These are phyloP conservation scores for Stevia rebaudiana DNA, from an alignment of 140 eudicot species.

Conservation along the genomic window DNA sequence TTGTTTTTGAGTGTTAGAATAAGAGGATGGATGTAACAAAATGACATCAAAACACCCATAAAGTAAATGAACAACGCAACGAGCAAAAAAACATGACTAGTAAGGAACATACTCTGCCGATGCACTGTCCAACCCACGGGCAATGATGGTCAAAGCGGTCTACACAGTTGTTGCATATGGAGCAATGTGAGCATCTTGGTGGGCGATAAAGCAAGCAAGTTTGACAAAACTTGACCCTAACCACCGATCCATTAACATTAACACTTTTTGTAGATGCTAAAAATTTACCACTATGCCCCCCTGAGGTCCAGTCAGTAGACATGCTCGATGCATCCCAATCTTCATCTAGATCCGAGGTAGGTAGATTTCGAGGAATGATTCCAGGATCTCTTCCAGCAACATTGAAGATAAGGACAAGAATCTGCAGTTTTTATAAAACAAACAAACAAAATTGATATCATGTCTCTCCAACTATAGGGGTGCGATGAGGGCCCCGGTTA, in stretches of 20 bases:
- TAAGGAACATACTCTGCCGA: slow-evolving; percentile 47
- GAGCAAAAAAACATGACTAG: not conserved
- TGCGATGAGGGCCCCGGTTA: too few relatives aligned
- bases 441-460: too few relatives aligned
- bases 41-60: not conserved
- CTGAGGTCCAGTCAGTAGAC: slow-evolving; percentile 40
- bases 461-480: too few relatives aligned
- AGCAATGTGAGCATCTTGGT: slow-evolving; percentile 78
- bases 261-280: slow-evolving; percentile 53
- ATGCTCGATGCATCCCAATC: slow-evolving; percentile 42
- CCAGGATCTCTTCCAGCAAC: slow-evolving; percentile 71
- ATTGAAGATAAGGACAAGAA: slow-evolving; percentile 45
- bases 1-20: not conserved
- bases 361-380: slow-evolving; percentile 55
- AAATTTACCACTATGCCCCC: slow-evolving; percentile 33
- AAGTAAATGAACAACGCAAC: not conserved
- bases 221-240: slow-evolving; percentile 61
- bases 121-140: slow-evolving; percentile 84
- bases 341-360: slow-evolving; percentile 45
- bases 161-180: slow-evolving; percentile 66
- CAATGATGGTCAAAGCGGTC: slow-evolving; percentile 77
- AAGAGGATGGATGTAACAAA: not conserved
- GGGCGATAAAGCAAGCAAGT: slow-evolving; percentile 76
- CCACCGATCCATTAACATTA: slow-evolving; percentile 42
- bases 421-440: slow-evolving; percentile 36